Evolutionary conservation across 2,329 filamentous ascomycete genomes (phyloP), one percentile per base, ranked within the genome.

Genomic region (Karstenula rhodostoma): DNA sequence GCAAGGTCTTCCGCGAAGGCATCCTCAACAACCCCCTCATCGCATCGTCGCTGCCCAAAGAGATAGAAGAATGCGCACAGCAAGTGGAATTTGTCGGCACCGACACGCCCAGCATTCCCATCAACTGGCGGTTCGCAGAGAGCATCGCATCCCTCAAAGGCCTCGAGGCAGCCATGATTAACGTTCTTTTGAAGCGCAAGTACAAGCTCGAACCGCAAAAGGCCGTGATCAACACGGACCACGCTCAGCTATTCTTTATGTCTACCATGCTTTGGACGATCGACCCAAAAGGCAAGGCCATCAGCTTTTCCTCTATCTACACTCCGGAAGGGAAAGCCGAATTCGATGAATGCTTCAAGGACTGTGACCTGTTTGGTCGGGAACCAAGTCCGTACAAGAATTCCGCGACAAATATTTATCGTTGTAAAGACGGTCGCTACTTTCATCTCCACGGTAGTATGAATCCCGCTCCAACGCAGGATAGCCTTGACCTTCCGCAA

Each of bases 111-210:
- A 81, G 75, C 47, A 78, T 86, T 10, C 83, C 84, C 0, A 83
- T 87, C 69, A 85, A 84, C 54, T 87, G 85, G 84, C 78, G 84
- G 2, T 84, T 86, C 53, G 83, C 84, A 2, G 85, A 86, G 67
- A 84, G 82, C 49, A 80, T 84, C 1, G 78, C 83, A 0, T 74
- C 82, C 1, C 63, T 85, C 29, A 85, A 85, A 66, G 83, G 74
- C 1, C 70, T 83, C 19, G 83, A 85, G 65, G 83, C 82, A 9
- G 77, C 78, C 0, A 74, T 84, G 62, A 63, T 85, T 29, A 81
- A 79, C 50, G 74, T 76, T 0, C 68, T 85, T 10, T 56, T 85
- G 8, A 75, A 77, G 51, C 73, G 73, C n/a, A 84, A 84, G 61
- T 85, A 85, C 61, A 70, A 71, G 0, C 27, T 78, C 4, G 71